phyloP scores from a whole-genome alignment of 176 grass and related monocot genomes.

The Aegilops longissima region DNA sequence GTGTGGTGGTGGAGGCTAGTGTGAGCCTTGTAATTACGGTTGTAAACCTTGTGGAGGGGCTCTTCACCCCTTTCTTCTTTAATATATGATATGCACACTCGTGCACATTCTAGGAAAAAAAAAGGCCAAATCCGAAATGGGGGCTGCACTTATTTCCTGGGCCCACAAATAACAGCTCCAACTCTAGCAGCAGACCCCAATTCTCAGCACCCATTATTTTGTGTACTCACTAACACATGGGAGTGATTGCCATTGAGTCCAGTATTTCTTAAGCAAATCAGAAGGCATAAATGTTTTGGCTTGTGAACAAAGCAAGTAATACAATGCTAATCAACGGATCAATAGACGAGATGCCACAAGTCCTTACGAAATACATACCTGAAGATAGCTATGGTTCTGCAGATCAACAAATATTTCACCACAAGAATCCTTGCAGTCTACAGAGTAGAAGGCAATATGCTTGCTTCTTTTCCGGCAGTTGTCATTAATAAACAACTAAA shows the following conservation, averaged over 20 bases:
- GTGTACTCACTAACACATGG: neutral
- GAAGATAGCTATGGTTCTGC: slow-evolving; percentile 72
- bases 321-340: neutral
- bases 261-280: neutral
- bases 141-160: neutral
- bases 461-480: slow-evolving; percentile 82
- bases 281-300: neutral
- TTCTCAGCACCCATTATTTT: neutral
- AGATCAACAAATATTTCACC: slow-evolving; percentile 98
- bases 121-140: neutral
- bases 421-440: slow-evolving; percentile 88
- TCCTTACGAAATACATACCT: slow-evolving; percentile 46
- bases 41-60: too few relatives aligned
- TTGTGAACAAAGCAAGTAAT: neutral
- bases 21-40: too few relatives aligned
- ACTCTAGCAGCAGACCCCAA: neutral
- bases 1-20: too few relatives aligned
- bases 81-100: too few relatives aligned
- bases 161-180: neutral
- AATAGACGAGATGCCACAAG: neutral
- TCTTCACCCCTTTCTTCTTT: too few relatives aligned
- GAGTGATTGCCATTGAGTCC: neutral
- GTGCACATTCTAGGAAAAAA: too few relatives aligned
- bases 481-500: slow-evolving; percentile 71
- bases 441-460: slow-evolving; percentile 79